A percentile compares a stretch with the other conserved stretches of the same genome.
phyloP scores from a whole-genome alignment of 441 rosid species.

The Croton laevigatus region DNA sequence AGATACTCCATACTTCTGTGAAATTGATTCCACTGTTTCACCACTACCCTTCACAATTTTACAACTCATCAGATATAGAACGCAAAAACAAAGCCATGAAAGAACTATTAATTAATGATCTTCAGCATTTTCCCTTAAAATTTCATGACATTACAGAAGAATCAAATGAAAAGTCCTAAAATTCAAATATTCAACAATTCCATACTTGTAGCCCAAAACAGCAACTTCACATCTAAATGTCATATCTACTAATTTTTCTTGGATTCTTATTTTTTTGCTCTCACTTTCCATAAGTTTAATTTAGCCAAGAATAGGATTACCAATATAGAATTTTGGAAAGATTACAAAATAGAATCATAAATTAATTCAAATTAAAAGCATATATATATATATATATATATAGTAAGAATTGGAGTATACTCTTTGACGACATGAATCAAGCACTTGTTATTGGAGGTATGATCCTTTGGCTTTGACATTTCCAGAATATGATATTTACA shows the following conservation, averaged over 20 bases:
- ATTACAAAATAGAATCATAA: neutral
- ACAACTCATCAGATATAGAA: neutral
- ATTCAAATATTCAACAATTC: neutral
- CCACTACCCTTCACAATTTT: conserved; percentile 26
- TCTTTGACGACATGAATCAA: conserved; percentile 8
- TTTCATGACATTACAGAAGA: neutral
- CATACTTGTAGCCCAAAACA: too few relatives aligned
- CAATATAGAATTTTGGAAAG: too few relatives aligned
- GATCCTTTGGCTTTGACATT: conserved; percentile 13
- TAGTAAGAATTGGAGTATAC: conserved; percentile 1
- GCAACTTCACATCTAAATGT: too few relatives aligned
- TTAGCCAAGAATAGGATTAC: too few relatives aligned
- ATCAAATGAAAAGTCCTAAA: neutral
- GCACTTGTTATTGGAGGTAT: neutral
- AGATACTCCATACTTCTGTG: conserved; percentile 35
- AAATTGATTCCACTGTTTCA: conserved; percentile 35
- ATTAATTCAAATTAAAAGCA: neutral
- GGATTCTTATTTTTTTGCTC: too few relatives aligned
- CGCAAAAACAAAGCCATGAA: neutral
- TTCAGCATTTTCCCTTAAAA: neutral
- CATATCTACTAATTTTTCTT: too few relatives aligned
- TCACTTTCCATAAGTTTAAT: too few relatives aligned
- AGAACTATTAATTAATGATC: neutral
- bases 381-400: neutral
- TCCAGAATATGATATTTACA: conserved; percentile 18